Base-by-base conservation (phyloP, 805 yeast genomes). In the Saccharomycopsis malanga region DNA sequence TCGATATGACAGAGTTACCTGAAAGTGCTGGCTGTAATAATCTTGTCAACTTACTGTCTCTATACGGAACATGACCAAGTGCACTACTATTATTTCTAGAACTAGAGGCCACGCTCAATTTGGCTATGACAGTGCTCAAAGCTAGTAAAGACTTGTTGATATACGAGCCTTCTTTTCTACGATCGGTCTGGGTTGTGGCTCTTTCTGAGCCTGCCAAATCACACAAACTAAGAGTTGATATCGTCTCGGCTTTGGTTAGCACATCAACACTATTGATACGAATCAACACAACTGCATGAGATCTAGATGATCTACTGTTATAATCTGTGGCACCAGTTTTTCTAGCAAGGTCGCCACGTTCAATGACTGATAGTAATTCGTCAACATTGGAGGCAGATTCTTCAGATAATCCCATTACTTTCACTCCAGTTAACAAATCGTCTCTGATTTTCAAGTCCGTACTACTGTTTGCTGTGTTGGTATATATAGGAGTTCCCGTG, bases 141-240 rank as follows among this genome's bases (percentile, higher is more conserved):
- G 98, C 94, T 44, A 91, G 69, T 36, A 91, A 71, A 0, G 97
- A 89, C 61, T 88, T 88, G 68, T 91, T 91, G 61, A 91, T 91
- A 60, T 72, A 93, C 0, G 96, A 77, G 20, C 98, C 98, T 67
- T 91, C 98, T 62, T 88, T 87, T 46, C 97, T 70, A 57, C 98
- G 73, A 59, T 87, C 96, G 22, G 48, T 21, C 47, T 67, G 68
- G 1, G 61, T 61, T 0, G 85, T 71, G 0, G 94, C 95, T 44
- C 84, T 74, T 64, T 91, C 98, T n/a, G 95, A 84, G 24, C 98
- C 98, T 0, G 98, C 98, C 58, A 91, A 73, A 65, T 91, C 98
- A 68, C 98, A 91, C 47, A 91, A 70, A 29, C 91, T 86, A 27
- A 91, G 74, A 0, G 87, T 79, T 30, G 88, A 74, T 34, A 69